A percentile compares a stretch with the other conserved stretches of the same genome.
Conservation (phyloP, 2,329 filamentous ascomycete genomes). For the Fusarium continuum region DNA sequence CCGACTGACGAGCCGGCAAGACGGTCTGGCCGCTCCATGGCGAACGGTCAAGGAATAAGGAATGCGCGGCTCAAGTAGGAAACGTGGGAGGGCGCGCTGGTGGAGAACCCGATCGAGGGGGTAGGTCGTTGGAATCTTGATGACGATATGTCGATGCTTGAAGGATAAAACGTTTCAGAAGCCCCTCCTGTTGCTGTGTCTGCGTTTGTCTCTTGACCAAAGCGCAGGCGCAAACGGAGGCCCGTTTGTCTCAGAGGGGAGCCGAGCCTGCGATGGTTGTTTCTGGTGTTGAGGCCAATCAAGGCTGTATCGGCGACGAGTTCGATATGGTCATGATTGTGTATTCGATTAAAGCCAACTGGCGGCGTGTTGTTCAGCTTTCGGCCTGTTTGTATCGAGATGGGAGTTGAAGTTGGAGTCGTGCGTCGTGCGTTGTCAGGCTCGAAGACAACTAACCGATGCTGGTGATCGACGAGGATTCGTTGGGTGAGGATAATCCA, state of each 20-base stretch:
- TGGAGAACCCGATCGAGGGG: conserved; percentile 38
- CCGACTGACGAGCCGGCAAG: conserved; percentile 39
- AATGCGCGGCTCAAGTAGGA: conserved; percentile 33
- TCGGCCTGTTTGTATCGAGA: conserved; percentile 15
- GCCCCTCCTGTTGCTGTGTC: conserved; percentile 40
- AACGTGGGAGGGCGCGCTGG: conserved; percentile 30
- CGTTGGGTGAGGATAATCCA: conserved; percentile 11
- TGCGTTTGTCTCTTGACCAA: conserved; percentile 36
- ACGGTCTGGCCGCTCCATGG: conserved; percentile 51
- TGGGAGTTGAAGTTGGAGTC: conserved; percentile 2
- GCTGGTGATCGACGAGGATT: conserved; percentile 1
- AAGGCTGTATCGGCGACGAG: conserved; percentile 45
- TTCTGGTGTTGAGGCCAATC: conserved; percentile 42
- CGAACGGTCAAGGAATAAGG: conserved; percentile 26
- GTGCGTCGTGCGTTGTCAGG: conserved; percentile 2
- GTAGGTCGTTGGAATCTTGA: conserved; percentile 26
- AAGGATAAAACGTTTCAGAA: conserved; percentile 46
- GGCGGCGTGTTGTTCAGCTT: conserved; percentile 39
- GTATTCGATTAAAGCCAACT: conserved; percentile 30
- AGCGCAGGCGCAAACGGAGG: conserved; percentile 34
- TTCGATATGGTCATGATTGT: conserved; percentile 47
- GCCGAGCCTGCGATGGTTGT: conserved; percentile 25
- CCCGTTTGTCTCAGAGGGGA: conserved; percentile 37
- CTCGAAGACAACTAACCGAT: background rate
- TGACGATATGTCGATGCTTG: conserved; percentile 33